Percentiles rank a stretch among this genome's conserved stretches.
Conservation (phyloP, 805 yeast genomes). For the Wickerhamiella hasegawae region DNA sequence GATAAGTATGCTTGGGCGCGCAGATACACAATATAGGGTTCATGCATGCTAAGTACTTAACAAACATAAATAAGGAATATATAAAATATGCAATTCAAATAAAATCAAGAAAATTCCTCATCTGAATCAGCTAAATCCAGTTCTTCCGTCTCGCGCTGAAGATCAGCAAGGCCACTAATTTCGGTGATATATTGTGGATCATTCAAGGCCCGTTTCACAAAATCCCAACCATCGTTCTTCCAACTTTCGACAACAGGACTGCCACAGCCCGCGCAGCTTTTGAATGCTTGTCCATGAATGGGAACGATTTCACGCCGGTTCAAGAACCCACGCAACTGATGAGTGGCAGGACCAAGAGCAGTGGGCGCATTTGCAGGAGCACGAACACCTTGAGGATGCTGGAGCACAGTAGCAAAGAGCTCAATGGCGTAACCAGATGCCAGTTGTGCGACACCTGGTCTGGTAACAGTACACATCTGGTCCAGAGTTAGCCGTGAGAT, state of each 20-base stretch:
- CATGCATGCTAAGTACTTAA: too few relatives aligned
- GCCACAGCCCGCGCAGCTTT: conserved; percentile 81
- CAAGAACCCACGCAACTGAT: conserved; percentile 81
- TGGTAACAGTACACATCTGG: conserved; percentile 97
- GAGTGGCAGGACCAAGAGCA: conserved; percentile 61
- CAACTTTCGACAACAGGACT: conserved; percentile 36
- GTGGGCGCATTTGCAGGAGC: conserved; percentile 28
- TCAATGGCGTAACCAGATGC: conserved; percentile 85
- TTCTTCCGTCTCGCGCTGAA: conserved; percentile 58
- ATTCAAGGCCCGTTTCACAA: conserved; percentile 54
- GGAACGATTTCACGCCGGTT: conserved; percentile 47
- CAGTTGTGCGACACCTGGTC: conserved; percentile 87
- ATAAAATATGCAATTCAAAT: too few relatives aligned
- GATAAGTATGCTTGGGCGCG: too few relatives aligned
- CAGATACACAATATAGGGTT: too few relatives aligned
- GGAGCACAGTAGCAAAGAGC: conserved; percentile 54
- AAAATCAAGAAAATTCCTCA: too few relatives aligned
- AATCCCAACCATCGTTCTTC: conserved; percentile 54
- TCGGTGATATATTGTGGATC: conserved; percentile 55
- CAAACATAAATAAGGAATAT: too few relatives aligned
- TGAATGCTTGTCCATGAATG: conserved; percentile 55
- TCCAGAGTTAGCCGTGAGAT: conserved; percentile 78
- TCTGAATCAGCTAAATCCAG: conserved; percentile 28
- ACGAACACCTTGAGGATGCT: conserved; percentile 37
- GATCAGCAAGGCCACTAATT: conserved; percentile 59